Evolutionary conservation across 805 yeast genomes (phyloP), one percentile per base, ranked within the genome.

Genomic region (Wickerhamiella brachini): DNA sequence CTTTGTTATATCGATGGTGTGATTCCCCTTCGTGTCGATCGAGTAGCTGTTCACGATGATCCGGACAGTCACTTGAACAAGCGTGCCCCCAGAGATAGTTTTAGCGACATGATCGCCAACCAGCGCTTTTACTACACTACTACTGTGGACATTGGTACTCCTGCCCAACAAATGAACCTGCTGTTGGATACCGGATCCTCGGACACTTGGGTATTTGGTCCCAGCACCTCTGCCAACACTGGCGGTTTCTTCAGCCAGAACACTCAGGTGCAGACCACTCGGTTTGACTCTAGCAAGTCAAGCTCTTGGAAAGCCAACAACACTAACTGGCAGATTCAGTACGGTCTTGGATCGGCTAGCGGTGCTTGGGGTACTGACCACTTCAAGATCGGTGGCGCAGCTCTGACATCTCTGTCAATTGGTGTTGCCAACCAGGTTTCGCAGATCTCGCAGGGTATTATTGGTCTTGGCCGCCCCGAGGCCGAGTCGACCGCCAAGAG

Each of bases 121-220:
- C 61, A 65, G 51, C 62, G 63, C 51, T 65, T 56, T 56, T 67
- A 53, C 55, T 67, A 67, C 52, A 56, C 65, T 13, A 61, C 71
- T 13, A 59, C 62, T 31, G 65, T 66, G 4, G 54, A 61, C 18
- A 55, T 83, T 20, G 90, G 93, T 3, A 75, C 85, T 0, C 74
- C 80, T 1, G 60, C 69, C 0, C 82, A 81, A 58, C 63, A 68
- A n/a, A 68, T 82, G 5, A 69, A 69, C 9, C 78, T 82, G 9
- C 62, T 80, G 39, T 62, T 83, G n/a, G 93, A 83, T 59, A 83
- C 89, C 1, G 93, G 90, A 2, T 81, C 88, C 0, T 74, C 85
- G 0, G 90, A 83, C 62, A 65, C 84, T 21, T 82, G 86, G 85
- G 77, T 82, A 21, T 70, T 76, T 53, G 68, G 72, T 24, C 62